These are phyloP conservation scores for Phytophthora macrochlamydospora DNA, from an alignment of 352 stramenopile species.

Conservation along the genomic window DNA sequence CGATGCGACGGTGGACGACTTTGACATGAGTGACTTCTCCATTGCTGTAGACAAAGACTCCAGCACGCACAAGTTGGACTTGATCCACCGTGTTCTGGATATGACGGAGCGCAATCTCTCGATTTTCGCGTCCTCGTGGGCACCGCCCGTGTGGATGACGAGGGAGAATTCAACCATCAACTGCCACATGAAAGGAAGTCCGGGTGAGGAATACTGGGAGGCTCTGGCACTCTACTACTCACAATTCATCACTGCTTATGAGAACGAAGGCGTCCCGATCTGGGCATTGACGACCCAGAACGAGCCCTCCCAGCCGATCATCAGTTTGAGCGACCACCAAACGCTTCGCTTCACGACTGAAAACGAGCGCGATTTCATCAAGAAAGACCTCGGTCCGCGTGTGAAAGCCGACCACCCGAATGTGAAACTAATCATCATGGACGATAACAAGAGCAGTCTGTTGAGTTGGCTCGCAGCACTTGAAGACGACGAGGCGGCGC, in stretches of 20 bases:
- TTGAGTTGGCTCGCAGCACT: conserved; percentile 39
- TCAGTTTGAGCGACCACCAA: conserved; percentile 46
- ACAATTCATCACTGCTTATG: conserved; percentile 81
- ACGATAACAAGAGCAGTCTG: conserved; percentile 76
- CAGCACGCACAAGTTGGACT: conserved; percentile 38
- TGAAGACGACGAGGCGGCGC: conserved; percentile 36
- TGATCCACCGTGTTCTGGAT: conserved; percentile 43
- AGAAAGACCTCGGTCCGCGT: conserved; percentile 66
- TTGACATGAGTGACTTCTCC: conserved; percentile 67
- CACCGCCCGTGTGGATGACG: conserved; percentile 84
- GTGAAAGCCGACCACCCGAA: conserved; percentile 69
- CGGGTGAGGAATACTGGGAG: conserved; percentile 49
- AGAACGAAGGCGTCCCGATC: conserved; percentile 52
- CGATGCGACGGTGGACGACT: conserved; percentile 39
- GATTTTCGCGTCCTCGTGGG: conserved; percentile 80
- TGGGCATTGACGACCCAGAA: conserved; percentile 85
- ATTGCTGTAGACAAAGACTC: conserved; percentile 64
- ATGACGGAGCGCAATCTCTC: conserved; percentile 41
- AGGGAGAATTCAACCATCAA: conserved; percentile 52
- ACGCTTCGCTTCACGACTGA: conserved; percentile 42
- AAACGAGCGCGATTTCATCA: conserved; percentile 63
- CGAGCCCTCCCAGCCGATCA: conserved; percentile 54
- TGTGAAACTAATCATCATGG: conserved; percentile 75
- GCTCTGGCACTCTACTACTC: conserved; percentile 80
- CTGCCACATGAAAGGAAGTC: conserved; percentile 48